These are phyloP conservation scores for Aspergillus tamarii DNA, from an alignment of 2,329 filamentous ascomycete species.

Conservation along the genomic window DNA sequence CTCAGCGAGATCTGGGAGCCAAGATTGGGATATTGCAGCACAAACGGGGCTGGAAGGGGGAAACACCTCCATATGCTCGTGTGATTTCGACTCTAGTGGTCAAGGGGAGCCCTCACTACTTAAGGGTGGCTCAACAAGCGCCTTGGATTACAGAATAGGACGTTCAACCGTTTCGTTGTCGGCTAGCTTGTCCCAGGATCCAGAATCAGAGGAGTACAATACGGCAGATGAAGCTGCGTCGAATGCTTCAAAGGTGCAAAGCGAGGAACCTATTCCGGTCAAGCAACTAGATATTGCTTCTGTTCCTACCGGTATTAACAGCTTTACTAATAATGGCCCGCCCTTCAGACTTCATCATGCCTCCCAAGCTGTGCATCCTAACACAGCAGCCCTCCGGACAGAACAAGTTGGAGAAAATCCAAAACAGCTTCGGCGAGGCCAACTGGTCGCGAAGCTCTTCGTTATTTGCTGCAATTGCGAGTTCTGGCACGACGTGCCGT, in stretches of 20 bases:
- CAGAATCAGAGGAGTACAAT: slow-evolving; percentile 34
- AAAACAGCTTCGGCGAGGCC: slow-evolving; percentile 19
- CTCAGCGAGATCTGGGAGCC: not conserved
- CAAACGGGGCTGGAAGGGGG: not conserved
- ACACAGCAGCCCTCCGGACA: slow-evolving; percentile 4
- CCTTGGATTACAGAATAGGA: not conserved
- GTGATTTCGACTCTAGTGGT: not conserved
- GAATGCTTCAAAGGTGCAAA: slow-evolving; percentile 16
- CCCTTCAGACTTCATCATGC: not conserved
- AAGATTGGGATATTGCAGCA: not conserved
- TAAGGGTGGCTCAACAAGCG: not conserved
- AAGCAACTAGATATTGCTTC: not conserved
- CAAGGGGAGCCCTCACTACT: not conserved
- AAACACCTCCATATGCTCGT: not conserved
- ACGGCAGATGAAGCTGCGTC: slow-evolving; percentile 34
- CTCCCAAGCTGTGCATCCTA: not conserved
- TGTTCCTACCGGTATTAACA: not conserved
- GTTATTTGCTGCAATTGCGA: slow-evolving; percentile 49
- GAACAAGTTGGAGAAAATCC: slow-evolving; percentile 19
- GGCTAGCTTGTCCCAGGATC: slow-evolving; percentile 20
- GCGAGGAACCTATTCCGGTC: slow-evolving; percentile 8
- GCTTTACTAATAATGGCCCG: not conserved
- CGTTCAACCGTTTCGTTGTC: slow-evolving; percentile 21
- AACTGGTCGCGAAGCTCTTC: slow-evolving; percentile 42
- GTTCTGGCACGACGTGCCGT: slow-evolving; percentile 48